Percentiles rank a stretch among this genome's conserved stretches.
phyloP scores from a whole-genome alignment of 2,329 filamentous ascomycete species.

The Fusarium sp. region DNA sequence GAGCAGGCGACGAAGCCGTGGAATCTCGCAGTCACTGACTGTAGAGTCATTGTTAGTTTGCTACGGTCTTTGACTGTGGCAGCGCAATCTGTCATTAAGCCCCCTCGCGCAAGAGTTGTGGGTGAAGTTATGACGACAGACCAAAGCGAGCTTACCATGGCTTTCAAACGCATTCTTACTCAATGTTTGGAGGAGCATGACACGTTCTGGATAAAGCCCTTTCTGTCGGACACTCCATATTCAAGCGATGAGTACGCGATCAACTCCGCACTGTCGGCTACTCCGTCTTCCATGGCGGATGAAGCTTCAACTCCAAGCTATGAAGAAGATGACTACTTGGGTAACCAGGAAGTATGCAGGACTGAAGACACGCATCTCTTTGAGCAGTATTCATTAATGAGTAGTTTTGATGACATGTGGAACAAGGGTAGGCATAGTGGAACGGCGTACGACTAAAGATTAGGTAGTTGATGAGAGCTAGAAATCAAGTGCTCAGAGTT shows the following conservation, averaged over 20 bases:
- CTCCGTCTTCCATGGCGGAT: neutral
- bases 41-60: neutral
- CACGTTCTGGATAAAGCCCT: neutral
- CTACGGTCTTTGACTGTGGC: neutral
- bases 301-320: too few species aligned
- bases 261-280: neutral
- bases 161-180: neutral
- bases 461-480: too few species aligned
- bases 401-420: slow-evolving; percentile 4
- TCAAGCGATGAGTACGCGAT: neutral
- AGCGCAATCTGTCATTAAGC: neutral
- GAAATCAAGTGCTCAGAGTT: too few species aligned
- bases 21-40: neutral
- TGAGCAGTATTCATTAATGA: neutral
- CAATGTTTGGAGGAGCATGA: neutral
- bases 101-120: neutral
- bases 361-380: neutral
- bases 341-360: neutral
- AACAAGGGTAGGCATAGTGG: neutral
- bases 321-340: too few species aligned
- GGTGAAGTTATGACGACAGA: neutral
- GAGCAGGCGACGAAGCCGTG: neutral
- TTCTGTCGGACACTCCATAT: neutral
- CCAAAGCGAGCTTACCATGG: neutral
- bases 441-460: too few species aligned